Evolutionary conservation across 768 basidiomycete genomes (phyloP).

Genomic region (Hygrocybe punicea): DNA sequence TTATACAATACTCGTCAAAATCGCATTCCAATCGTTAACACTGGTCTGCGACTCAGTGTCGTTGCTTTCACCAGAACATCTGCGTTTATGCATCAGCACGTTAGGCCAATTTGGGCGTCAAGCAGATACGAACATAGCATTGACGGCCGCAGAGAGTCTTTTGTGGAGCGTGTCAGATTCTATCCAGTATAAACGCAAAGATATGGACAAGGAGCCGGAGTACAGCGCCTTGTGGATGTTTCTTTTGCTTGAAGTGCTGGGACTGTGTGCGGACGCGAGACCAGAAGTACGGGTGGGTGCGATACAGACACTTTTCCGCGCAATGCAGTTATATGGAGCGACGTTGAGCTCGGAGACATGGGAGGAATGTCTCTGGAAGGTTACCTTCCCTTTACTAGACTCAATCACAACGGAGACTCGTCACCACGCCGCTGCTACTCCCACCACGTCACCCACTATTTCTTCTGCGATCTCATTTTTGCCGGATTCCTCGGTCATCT

Average conservation of each 20-base stretch:
- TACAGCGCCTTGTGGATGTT: constrained; percentile 94
- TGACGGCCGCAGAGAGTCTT: constrained; percentile 89
- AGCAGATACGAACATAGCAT: constrained; percentile 90
- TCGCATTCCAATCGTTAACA: constrained; percentile 91
- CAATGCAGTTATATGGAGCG: constrained; percentile 89
- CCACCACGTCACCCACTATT: constrained; percentile 8
- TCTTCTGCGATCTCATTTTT: neutral
- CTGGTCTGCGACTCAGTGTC: constrained; percentile 92
- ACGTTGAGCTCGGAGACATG: constrained; percentile 80
- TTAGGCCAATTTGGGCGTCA: constrained; percentile 90
- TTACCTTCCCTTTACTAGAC: constrained; percentile 84
- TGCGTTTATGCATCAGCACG: constrained; percentile 85
- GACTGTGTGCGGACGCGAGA: constrained; percentile 75
- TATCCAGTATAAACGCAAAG: constrained; percentile 79
- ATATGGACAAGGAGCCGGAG: constrained; percentile 57
- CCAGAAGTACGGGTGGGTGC: constrained; percentile 91
- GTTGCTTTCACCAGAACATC: constrained; percentile 71
- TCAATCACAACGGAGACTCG: constrained; percentile 59
- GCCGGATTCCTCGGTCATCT: neutral
- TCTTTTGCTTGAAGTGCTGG: constrained; percentile 77
- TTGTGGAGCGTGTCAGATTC: constrained; percentile 97
- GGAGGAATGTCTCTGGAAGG: constrained; percentile 88
- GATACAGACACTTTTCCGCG: constrained; percentile 92
- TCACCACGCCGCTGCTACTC: constrained; percentile 26
- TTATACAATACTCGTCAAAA: constrained; percentile 75